Base-by-base conservation (phyloP, 805 yeast species). In the Ogataea henricii region DNA sequence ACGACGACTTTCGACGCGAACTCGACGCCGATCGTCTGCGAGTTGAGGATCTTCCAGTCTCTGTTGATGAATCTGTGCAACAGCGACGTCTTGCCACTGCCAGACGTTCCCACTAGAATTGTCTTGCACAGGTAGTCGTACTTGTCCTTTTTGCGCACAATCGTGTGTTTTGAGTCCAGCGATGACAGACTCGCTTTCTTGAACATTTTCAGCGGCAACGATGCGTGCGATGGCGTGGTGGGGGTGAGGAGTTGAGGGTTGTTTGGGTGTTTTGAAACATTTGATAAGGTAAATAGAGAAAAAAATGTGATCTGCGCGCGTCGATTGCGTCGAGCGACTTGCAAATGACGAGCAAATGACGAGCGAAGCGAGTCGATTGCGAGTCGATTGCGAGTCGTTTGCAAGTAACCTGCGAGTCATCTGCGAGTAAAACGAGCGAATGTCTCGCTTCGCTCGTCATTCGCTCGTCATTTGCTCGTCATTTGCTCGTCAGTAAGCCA, bases 11-110 rank as follows among this genome's bases (percentile, higher is more conserved):
- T 60, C 13, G 73, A 69, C 20, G 67, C 61, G 52, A 70, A 69
- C 51, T 69, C 73, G 6, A 69, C 73, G 1, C 74, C 74, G n/a
- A 70, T 68, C 0, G 74, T 70, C 48, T 69, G 73, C 7, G 69
- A 63, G 3, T 60, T 50, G 16, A 62, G 46, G 7, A 54, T 43
- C 14, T 50, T 55, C 61, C 64, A 60, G 17, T 66, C 67, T 4
- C 58, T 57, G 18, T 63, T 56, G 7, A 67, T 49, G 37, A 66
- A 70, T 13, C 67, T 56, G 40, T 65, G 72, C 36, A 76, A 55
- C n/a, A 76, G 59, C 22, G 76, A 71, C 36, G 53, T 37, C 39
- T 52, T 52, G 25, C 56, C 56, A 27, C 53, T 41, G 6, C 56
- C 56, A 18, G 53, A 52, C 12, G 51, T 23, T 4, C 56, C 56